These are phyloP conservation scores for Sporothrix dimorphospora DNA, from an alignment of 2,329 filamentous ascomycete species.

Conservation along the genomic window DNA sequence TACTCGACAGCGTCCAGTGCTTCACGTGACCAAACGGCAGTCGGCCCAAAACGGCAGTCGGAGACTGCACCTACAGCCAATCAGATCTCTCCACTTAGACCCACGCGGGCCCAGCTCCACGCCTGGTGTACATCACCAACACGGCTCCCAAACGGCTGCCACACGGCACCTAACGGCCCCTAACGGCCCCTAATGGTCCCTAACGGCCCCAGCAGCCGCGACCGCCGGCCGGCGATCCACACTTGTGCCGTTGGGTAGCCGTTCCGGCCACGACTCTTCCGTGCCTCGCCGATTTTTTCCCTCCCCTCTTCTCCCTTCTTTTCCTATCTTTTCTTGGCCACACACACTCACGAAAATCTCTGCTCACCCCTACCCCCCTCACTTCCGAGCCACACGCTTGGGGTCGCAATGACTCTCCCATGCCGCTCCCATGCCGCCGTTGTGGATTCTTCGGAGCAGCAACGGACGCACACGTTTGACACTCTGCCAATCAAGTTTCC, in stretches of 20 bases:
- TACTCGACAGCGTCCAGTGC: not conserved
- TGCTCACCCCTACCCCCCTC: not conserved
- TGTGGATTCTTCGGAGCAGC: not conserved
- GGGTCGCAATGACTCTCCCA: not conserved
- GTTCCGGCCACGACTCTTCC: conserved; percentile 27
- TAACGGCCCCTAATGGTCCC: conserved; percentile 21
- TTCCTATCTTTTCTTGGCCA: not conserved
- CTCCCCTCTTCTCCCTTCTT: not conserved
- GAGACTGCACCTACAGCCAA: conserved; percentile 13
- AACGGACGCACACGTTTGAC: not conserved
- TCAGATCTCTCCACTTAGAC: not conserved
- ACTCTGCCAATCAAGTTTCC: not conserved
- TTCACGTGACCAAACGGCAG: conserved; percentile 24
- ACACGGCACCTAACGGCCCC: conserved; percentile 25
- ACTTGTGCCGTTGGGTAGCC: conserved; percentile 17
- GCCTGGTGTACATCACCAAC: not conserved
- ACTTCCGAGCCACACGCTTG: not conserved
- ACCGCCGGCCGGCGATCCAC: conserved; percentile 26
- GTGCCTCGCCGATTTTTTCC: conserved; percentile 25
- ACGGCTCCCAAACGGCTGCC: conserved; percentile 19
- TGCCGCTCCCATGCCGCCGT: not conserved
- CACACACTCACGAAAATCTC: not conserved
- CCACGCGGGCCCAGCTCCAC: conserved; percentile 12
- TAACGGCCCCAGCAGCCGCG: conserved; percentile 21
- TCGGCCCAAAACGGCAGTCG: conserved; percentile 27